Conservation (phyloP, 139 green algal genomes). For the Diplosphaera chodatii region DNA sequence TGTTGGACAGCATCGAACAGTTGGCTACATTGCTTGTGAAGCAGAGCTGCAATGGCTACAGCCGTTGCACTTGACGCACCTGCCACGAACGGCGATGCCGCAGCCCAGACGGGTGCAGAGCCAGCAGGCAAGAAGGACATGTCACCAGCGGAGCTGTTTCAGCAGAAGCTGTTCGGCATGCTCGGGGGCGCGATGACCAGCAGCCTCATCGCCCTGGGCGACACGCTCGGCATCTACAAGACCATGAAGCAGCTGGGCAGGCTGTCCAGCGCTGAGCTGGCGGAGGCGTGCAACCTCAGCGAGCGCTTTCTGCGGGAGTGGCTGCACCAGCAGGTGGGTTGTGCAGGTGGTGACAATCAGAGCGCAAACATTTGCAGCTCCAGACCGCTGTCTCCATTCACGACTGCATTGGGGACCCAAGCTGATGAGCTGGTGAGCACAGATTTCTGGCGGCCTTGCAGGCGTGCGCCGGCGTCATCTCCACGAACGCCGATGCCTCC, state of each 20-base stretch:
- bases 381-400: not conserved
- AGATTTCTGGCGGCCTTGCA: not conserved
- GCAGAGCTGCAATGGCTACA: too few relatives aligned
- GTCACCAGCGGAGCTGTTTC: not conserved
- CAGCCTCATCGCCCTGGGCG: conserved; percentile 1
- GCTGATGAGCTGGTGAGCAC: too few relatives aligned
- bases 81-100: too few relatives aligned
- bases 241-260: conserved; percentile 1
- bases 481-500: not conserved
- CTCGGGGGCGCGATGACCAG: not conserved
- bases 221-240: conserved; percentile 2
- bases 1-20: too few relatives aligned
- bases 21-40: too few relatives aligned
- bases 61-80: too few relatives aligned
- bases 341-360: too few relatives aligned
- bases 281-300: not conserved
- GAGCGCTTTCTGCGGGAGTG: conserved; percentile 7
- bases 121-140: not conserved
- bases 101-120: too few relatives aligned
- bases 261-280: not conserved
- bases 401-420: too few relatives aligned
- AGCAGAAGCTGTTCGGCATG: not conserved
- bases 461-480: conserved; percentile 1
- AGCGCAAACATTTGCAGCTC: not conserved
- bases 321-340: conserved; percentile 6